A percentile compares a stretch with the other conserved stretches of the same genome.
phyloP scores from a whole-genome alignment of 768 basidiomycete species.

The Cystofilobasidium ferigula region DNA sequence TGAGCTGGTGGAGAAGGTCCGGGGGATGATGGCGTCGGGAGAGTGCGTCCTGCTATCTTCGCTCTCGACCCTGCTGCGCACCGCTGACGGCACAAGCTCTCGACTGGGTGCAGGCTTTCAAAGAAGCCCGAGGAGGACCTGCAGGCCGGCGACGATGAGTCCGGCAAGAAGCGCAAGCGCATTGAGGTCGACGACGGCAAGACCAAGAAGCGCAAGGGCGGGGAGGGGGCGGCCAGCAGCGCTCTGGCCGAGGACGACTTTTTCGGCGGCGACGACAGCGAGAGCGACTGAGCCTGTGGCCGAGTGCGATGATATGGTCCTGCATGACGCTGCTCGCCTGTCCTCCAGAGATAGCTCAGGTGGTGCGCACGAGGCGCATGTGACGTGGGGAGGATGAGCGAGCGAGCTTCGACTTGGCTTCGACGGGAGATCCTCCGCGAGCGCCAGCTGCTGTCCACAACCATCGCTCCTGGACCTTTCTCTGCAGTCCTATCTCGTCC shows the following conservation, averaged over 20 bases:
- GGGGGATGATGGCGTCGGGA: slow-evolving; percentile 20
- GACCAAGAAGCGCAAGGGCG: slow-evolving; percentile 1
- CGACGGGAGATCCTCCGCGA: too few species aligned
- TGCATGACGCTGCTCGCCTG: too few species aligned
- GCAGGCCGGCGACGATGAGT: slow-evolving; percentile 4
- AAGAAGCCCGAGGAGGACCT: slow-evolving; percentile 11
- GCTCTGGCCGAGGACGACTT: slow-evolving; percentile 22
- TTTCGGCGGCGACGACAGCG: slow-evolving; percentile 24
- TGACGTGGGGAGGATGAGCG: too few species aligned
- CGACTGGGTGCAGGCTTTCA: slow-evolving; percentile 3
- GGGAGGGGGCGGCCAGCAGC: background rate
- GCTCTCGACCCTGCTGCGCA: background rate
- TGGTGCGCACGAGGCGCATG: too few species aligned
- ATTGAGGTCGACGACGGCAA: background rate
- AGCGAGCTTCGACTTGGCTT: too few species aligned
- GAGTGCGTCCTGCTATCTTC: slow-evolving; percentile 11
- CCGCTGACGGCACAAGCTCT: background rate
- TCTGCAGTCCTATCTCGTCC: too few species aligned
- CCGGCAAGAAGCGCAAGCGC: background rate
- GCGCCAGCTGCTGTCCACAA: too few species aligned
- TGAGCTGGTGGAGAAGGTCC: slow-evolving; percentile 22
- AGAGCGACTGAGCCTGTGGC: background rate
- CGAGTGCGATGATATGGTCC: background rate
- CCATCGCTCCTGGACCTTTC: too few species aligned
- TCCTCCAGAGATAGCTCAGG: too few species aligned